Base-by-base conservation (phyloP, 345 rosid genomes). In the Eucalyptus microcorys region DNA sequence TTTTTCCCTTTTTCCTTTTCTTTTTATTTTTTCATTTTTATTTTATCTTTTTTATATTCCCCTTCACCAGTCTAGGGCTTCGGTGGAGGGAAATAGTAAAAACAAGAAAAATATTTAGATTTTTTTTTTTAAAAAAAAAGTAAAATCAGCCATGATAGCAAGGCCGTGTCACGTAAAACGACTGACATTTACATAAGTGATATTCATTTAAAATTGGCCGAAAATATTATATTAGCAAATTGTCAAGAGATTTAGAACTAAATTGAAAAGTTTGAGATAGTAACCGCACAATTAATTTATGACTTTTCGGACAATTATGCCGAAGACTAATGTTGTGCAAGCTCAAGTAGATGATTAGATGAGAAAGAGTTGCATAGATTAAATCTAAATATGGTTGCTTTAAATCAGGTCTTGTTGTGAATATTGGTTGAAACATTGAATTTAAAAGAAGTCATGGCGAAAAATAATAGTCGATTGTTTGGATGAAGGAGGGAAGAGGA, bases 141-240 rank as follows among this genome's bases (percentile, higher is more conserved):
- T 1, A 64, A 30, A 64, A 64, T 64, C 5, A n/a, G 19, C 76
- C 19, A n/a, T 32, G 19, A 30, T 64, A n/a, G 10, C 0, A 15
- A 3, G 34, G 19, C 0, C 10, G 0, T 64, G 37, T 8, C 19
- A n/a, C 2, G 5, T 64, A 64, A 7, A 10, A 64, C 0, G 5
- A 64, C 76, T 0, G n/a, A 10, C 32, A n/a, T 64, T 14, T 10
- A 64, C 34, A 0, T 61, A 1, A 13, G 2, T 61, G 32, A 61
- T 61, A 30, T 61, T 61, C 10, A 14, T 30, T 15, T 32, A n/a
- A 64, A 52, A 19, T 19, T n/a, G 34, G 21, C 32, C 2, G 2
- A 64, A n/a, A 64, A n/a, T 14, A n/a, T 30, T 64, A 64, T 15
- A 7, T 64, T 64, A 32, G 16, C 32, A 64, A 30, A 30, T 64